Percentiles rank a stretch among this genome's conserved stretches.
phyloP scores from a whole-genome alignment of 129 eudicot genomes.

The Silybum marianum region DNA sequence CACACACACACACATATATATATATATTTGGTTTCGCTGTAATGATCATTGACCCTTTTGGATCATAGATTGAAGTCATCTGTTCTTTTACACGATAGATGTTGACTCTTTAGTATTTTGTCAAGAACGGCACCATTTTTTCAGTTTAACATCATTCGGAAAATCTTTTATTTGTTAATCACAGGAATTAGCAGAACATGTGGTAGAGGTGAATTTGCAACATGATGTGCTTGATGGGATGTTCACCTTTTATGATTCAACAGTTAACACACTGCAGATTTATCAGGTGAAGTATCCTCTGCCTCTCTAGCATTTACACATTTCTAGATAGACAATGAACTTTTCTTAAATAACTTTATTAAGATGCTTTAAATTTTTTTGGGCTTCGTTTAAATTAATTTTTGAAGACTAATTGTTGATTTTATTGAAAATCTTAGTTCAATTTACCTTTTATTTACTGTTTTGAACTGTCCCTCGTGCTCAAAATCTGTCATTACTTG shows the following conservation, averaged over 20 bases:
- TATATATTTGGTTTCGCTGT: background rate
- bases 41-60: background rate
- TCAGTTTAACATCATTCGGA: background rate
- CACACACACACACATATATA: too few species aligned
- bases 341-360: background rate
- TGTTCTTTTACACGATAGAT: background rate
- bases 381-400: background rate
- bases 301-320: background rate
- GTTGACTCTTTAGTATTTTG: background rate
- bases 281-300: conserved; percentile 61
- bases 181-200: conserved; percentile 90
- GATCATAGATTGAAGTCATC: background rate
- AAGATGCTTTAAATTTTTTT: background rate
- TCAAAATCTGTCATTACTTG: background rate
- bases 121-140: background rate
- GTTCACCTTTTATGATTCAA: conserved; percentile 91
- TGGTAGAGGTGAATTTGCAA: conserved; percentile 78
- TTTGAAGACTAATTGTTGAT: background rate
- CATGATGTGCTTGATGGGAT: conserved; percentile 83
- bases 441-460: background rate
- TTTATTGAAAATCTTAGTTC: background rate
- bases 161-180: background rate
- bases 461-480: background rate
- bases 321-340: background rate
- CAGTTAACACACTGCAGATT: conserved; percentile 62